These are phyloP conservation scores for Hyphopichia wangnamkhiaoensis DNA, from an alignment of 1,139 yeast species.

Conservation along the genomic window DNA sequence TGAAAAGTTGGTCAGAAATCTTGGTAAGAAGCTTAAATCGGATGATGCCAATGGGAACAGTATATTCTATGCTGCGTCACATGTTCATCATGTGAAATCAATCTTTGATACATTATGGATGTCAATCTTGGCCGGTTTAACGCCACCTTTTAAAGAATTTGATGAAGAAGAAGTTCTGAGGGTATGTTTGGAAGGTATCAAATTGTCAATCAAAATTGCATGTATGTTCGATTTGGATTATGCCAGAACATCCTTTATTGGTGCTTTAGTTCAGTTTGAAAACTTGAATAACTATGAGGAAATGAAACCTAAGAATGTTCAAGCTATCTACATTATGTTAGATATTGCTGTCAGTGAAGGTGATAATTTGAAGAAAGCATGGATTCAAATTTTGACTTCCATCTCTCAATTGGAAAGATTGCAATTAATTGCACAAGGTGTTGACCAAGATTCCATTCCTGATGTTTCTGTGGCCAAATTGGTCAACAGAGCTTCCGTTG, in stretches of 20 bases:
- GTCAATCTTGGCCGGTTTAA: constrained; percentile 91
- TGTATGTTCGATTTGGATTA: constrained; percentile 82
- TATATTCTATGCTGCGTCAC: constrained; percentile 58
- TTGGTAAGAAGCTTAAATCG: constrained; percentile 51
- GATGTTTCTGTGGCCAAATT: constrained; percentile 78
- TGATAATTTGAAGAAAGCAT: constrained; percentile 62
- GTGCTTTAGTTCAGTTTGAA: constrained; percentile 86
- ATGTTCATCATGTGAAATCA: constrained; percentile 87
- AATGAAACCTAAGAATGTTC: constrained; percentile 76
- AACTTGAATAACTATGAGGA: constrained; percentile 79
- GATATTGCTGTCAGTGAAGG: constrained; percentile 83
- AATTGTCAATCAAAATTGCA: constrained; percentile 77
- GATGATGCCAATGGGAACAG: constrained; percentile 29
- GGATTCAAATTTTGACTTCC: constrained; percentile 82
- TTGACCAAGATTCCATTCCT: constrained; percentile 82
- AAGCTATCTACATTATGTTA: constrained; percentile 73
- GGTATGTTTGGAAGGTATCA: constrained; percentile 80
- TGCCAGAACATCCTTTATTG: constrained; percentile 85
- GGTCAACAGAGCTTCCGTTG: constrained; percentile 59
- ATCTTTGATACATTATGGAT: constrained; percentile 96
- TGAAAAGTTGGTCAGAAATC: constrained; percentile 74
- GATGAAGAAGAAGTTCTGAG: constrained; percentile 77
- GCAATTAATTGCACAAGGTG: constrained; percentile 86
- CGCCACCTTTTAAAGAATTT: constrained; percentile 89
- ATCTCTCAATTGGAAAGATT: constrained; percentile 90